These are phyloP conservation scores for Arabidopsis thaliana DNA, from an alignment of 345 rosid genomes.

Conservation along the genomic window DNA sequence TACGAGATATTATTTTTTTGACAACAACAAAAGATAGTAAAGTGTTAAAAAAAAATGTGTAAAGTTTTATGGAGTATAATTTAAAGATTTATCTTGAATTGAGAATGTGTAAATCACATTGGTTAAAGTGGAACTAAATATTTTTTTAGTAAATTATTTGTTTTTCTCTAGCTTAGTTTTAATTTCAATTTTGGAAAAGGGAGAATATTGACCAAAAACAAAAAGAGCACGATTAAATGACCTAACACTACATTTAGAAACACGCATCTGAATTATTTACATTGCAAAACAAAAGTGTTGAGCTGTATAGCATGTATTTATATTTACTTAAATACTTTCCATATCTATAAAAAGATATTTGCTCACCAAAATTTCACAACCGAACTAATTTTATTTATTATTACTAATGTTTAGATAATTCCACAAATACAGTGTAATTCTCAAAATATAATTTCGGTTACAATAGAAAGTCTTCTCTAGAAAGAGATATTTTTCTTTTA, in stretches of 20 bases:
- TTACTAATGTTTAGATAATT: not conserved
- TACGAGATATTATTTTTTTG: not conserved
- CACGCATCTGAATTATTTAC: conserved; percentile 3
- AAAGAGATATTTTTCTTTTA: not conserved
- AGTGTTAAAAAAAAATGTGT: not conserved
- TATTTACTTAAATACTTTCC: conserved; percentile 15
- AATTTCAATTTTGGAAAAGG: not conserved
- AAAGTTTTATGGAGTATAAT: too few species aligned
- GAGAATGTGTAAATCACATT: not conserved
- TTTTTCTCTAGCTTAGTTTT: not conserved
- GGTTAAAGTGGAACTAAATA: not conserved
- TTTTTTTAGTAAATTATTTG: not conserved
- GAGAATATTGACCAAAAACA: not conserved
- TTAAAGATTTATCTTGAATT: not conserved
- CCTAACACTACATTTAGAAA: not conserved
- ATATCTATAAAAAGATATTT: conserved; percentile 7
- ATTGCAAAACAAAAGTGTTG: not conserved
- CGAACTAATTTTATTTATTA: not conserved
- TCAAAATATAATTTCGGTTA: conserved; percentile 2
- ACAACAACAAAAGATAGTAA: conserved; percentile 9
- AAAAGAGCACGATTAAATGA: not conserved
- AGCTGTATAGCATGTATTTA: not conserved
- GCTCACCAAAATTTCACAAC: not conserved
- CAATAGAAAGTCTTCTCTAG: conserved; percentile 15
- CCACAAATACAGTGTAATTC: not conserved